Percentiles rank a stretch among this genome's conserved stretches.
Evolutionary conservation across 345 rosid species (phyloP).

Genomic region (Brassica incana): DNA sequence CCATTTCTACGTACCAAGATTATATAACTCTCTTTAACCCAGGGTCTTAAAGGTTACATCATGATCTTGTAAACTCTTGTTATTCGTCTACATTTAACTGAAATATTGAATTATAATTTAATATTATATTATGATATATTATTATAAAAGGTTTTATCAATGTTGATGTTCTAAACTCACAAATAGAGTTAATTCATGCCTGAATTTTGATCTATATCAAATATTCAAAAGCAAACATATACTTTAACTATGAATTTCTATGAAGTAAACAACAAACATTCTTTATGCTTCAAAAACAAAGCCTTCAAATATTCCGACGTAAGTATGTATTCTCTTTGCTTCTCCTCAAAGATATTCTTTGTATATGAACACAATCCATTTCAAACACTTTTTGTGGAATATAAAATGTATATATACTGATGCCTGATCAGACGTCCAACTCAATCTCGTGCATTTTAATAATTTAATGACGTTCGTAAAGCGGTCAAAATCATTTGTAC

Average conservation of each 20-base stretch:
- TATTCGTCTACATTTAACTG: too few relatives aligned
- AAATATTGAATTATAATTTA: too few relatives aligned
- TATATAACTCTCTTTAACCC: too few relatives aligned
- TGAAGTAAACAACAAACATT: slow-evolving; percentile 17
- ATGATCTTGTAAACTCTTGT: too few relatives aligned
- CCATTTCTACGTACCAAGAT: too few relatives aligned
- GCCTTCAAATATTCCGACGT: slow-evolving; percentile 7
- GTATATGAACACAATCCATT: slow-evolving; percentile 11
- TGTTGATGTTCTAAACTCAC: too few relatives aligned
- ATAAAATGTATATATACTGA: slow-evolving; percentile 32
- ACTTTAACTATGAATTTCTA: not conserved
- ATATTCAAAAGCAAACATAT: not conserved
- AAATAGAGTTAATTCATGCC: not conserved
- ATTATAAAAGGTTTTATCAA: too few relatives aligned
- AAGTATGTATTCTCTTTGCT: slow-evolving; percentile 22
- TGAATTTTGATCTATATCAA: not conserved
- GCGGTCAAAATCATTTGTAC: slow-evolving; percentile 26
- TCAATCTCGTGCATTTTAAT: slow-evolving; percentile 5
- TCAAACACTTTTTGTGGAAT: slow-evolving; percentile 37
- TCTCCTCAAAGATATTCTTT: slow-evolving; percentile 37
- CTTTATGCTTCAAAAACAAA: slow-evolving; percentile 9
- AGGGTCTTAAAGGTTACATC: too few relatives aligned
- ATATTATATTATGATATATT: too few relatives aligned
- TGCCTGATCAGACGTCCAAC: slow-evolving; percentile 2
- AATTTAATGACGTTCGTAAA: slow-evolving; percentile 11